A percentile compares a stretch with the other conserved stretches of the same genome.
Evolutionary conservation across 1,284 basidiomycete genomes (phyloP).

Genomic region (Trametes versicolor): DNA sequence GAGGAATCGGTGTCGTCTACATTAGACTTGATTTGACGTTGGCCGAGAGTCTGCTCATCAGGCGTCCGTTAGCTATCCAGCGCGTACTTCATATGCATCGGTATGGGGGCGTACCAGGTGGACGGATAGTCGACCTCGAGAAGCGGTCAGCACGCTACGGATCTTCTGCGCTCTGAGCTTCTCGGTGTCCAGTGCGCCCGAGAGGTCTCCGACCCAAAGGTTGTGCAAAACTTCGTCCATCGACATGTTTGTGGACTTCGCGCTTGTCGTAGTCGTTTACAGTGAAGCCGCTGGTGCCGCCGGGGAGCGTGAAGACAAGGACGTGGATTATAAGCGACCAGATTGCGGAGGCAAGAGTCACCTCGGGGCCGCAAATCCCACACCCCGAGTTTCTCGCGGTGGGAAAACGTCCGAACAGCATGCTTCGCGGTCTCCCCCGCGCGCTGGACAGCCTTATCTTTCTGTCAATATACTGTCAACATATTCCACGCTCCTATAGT

Average conservation of each 20-base stretch:
- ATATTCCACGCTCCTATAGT: no score
- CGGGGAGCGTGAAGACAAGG: background rate
- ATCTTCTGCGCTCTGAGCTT: slow-evolving; percentile 69
- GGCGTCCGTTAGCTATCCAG: slow-evolving; percentile 12
- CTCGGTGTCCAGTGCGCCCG: slow-evolving; percentile 50
- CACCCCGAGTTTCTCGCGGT: no score
- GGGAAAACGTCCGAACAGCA: background rate
- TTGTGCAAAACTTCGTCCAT: slow-evolving; percentile 40
- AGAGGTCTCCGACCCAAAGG: slow-evolving; percentile 40
- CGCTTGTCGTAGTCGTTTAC: background rate
- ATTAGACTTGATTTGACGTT: slow-evolving; percentile 65
- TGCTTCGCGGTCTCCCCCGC: background rate
- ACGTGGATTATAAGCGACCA: background rate
- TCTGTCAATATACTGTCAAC: no score
- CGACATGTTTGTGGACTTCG: slow-evolving; percentile 20
- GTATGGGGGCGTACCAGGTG: slow-evolving; percentile 58
- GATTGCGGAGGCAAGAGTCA: background rate
- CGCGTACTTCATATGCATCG: slow-evolving; percentile 3
- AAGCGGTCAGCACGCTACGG: slow-evolving; percentile 74
- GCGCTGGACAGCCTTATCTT: no score
- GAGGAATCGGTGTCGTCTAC: slow-evolving; percentile 76
- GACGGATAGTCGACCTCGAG: slow-evolving; percentile 74
- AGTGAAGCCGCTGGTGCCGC: background rate
- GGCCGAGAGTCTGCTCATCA: slow-evolving; percentile 67
- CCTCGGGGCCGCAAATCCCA: background rate